phyloP scores from a whole-genome alignment of 73 alveolate genomes.

The Uronychia setigera region DNA sequence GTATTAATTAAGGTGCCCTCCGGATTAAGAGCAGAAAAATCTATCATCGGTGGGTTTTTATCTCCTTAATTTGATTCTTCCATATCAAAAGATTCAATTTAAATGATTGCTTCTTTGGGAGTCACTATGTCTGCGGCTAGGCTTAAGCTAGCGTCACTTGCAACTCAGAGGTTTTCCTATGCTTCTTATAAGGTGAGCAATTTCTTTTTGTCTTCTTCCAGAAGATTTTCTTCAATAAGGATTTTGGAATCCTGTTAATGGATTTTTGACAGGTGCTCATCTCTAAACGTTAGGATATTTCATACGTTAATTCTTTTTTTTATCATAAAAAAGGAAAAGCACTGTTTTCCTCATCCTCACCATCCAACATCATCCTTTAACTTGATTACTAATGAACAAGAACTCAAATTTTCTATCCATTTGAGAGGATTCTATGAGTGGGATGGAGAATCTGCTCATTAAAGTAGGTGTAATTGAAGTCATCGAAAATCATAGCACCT shows the following conservation, averaged over 20 bases:
- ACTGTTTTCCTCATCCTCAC: neutral
- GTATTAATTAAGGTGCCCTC: too few species aligned
- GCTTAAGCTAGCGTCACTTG: too few species aligned
- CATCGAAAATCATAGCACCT: conserved; percentile 64
- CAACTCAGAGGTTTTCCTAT: too few species aligned
- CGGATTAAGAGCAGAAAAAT: too few species aligned
- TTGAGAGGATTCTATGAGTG: conserved; percentile 4
- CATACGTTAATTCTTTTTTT: neutral
- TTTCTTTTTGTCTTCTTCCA: neutral
- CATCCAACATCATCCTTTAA: neutral
- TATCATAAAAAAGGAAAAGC: neutral
- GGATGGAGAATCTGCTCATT: conserved; percentile 37
- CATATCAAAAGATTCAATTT: too few species aligned
- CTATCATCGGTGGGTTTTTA: too few species aligned
- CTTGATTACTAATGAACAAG: too few species aligned
- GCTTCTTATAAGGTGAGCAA: neutral
- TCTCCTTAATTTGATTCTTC: too few species aligned
- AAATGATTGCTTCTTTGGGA: too few species aligned
- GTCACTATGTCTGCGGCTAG: too few species aligned
- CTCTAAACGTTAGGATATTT: neutral
- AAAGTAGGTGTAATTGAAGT: conserved; percentile 43
- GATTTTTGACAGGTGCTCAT: neutral
- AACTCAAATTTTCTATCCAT: neutral
- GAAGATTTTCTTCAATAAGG: neutral
- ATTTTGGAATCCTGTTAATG: neutral